Base-by-base conservation (phyloP, 1,284 basidiomycete species). In the Inonotus obliquus region DNA sequence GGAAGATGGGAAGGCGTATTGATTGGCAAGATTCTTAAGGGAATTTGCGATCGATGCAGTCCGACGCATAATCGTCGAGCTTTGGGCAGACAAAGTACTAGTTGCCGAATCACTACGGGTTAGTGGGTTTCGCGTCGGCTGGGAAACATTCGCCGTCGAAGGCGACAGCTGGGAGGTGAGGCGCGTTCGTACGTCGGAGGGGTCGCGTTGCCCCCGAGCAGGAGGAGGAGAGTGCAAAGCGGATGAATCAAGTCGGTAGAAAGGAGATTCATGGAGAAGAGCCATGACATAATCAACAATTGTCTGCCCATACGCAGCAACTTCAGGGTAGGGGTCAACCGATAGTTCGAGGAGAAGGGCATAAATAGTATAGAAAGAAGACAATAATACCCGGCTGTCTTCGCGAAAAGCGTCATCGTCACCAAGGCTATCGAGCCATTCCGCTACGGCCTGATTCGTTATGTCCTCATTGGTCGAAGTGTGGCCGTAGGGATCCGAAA, bases 281-380 rank as follows among this genome's bases (percentile, higher is more conserved):
- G 94, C 94, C 73, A 92, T 86, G 68, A 98, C 83, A 70, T 96
- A 97, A 75, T 99, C 96, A 51, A 96, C 84, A 21, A 98, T 87
- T 0, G 93, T 96, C 69, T 92, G 89, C 0, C 96, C 95, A 69
- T 93, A 85, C 6, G 90, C 87, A 0, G 94, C 90, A 3, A 99
- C 94, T 71, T 98, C 96, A 54, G 90, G 86, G 70, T 96, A 94
- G 0, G 96, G 91, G 70, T 99, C 97, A 10, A 91, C 89, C 0
- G 94, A 94, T 10, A 99, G 80, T 73, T 98, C 96, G 59, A 98
- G 79, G 10, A 99, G 81, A 2, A 91, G 84, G 37, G 91, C 89
- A 70, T 94, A 97, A 67, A 98, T 91, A 27, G 94, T 94, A 79
- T 93, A 94, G 78, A 96, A 94, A 0, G 91, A 93, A 1, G 91